Evolutionary conservation across 768 basidiomycete species (phyloP), one percentile per base, ranked within the genome.

Genomic region (Xerocomus spinulosus): DNA sequence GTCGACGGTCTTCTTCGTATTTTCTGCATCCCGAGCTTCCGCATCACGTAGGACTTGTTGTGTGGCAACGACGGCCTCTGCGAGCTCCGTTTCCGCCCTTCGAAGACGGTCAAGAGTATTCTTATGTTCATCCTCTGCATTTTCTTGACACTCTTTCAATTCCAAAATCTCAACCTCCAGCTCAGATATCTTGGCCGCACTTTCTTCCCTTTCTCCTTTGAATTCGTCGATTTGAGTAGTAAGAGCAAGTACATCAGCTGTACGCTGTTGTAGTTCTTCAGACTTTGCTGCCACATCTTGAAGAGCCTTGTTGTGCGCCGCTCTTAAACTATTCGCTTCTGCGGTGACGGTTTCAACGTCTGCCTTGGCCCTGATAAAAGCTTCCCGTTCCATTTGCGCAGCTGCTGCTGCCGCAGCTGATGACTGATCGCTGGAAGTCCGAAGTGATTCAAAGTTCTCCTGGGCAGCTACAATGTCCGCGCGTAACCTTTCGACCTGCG

Each of bases 141-240:
- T 66, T 55, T 91, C 89, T 51, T 80, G 78, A 34, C 71, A 71
- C 61, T 92, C 89, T 63, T 76, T 87, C 50, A 84, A 59, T 67
- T 92, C 89, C 48, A 91, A 65, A 34, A 90, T 75, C 61, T 92
- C 87, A 42, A 92, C 70, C 69, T 92, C 90, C 21, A 90, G 72
- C 57, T 92, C 89, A 0, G 86, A 87, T 4, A 91, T 70, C 65
- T 82, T 88, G 59, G 69, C 72, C 9, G 82, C 77, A 34, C 70
- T 81, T 49, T 89, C 87, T 57, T 85, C 86, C 58, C 80, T 83
- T 66, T 87, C 84, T 12, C 61, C 62, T 62, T 78, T 81, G 51
- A 89, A 70, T 26, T 67, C 68, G 4, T 61, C 64, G 12, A 88
- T 51, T 57, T 84, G 78, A 3, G 70, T 54, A 43, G 73, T 68